Conservation (phyloP, 2,329 filamentous ascomycete species). For the Westerdykella ornata region DNA sequence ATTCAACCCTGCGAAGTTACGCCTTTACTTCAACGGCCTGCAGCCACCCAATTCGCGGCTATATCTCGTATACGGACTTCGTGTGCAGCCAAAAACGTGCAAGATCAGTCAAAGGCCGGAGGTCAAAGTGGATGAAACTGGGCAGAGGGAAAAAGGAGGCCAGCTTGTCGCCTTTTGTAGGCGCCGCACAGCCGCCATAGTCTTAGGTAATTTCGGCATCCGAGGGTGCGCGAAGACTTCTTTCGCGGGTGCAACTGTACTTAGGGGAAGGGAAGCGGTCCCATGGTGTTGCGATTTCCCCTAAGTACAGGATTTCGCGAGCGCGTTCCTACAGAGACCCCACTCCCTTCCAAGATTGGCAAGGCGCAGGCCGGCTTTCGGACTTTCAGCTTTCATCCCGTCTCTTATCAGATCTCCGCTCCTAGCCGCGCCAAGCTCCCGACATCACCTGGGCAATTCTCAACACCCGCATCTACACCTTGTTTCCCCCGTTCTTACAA, state of each 20-base stretch:
- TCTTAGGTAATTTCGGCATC: conserved; percentile 32
- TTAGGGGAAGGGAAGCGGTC: conserved; percentile 25
- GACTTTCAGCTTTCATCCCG: no score
- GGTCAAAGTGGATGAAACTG: conserved; percentile 1
- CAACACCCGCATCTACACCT: no score
- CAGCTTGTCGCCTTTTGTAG: conserved; percentile 24
- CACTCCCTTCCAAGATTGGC: no score
- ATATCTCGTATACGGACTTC: conserved; percentile 1
- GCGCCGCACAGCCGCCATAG: conserved; percentile 11
- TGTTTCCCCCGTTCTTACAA: no score
- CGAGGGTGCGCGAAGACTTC: conserved; percentile 14
- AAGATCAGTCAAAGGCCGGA: not conserved
- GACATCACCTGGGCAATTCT: no score
- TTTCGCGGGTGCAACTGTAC: conserved; percentile 28
- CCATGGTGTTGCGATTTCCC: conserved; percentile 10
- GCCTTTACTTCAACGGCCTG: not conserved
- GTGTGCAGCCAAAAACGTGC: not conserved
- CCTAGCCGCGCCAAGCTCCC: no score
- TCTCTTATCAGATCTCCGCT: no score
- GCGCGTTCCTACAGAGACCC: no score
- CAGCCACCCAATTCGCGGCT: conserved; percentile 4
- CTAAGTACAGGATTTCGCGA: conserved; percentile 24
- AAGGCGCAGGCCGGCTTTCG: no score
- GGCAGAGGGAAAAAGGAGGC: conserved; percentile 7
- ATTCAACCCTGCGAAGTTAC: not conserved